A percentile compares a stretch with the other conserved stretches of the same genome.
These are phyloP conservation scores for Fusarium metavorans DNA, from an alignment of 2,329 filamentous ascomycete species.

Conservation along the genomic window DNA sequence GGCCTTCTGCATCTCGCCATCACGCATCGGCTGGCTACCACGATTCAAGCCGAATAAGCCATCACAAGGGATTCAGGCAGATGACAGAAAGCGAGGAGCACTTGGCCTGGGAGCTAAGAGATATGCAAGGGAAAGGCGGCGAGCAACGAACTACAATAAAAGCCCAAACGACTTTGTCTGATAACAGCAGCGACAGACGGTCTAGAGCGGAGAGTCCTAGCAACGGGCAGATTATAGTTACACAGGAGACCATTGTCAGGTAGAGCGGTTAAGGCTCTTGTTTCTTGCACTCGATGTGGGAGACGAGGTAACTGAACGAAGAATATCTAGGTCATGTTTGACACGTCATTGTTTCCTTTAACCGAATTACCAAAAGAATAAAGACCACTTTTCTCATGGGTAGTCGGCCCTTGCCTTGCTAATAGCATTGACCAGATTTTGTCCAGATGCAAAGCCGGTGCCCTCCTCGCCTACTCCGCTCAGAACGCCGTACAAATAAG, in stretches of 20 bases:
- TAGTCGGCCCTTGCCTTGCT: neutral
- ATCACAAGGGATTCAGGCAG: neutral
- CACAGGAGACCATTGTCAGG: neutral
- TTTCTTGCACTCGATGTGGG: neutral
- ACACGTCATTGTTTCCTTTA: neutral
- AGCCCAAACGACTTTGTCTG: neutral
- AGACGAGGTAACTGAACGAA: neutral
- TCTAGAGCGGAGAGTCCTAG: neutral
- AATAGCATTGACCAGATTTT: neutral
- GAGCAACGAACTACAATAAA: neutral
- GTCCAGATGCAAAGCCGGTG: conserved; percentile 2
- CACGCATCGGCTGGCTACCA: neutral
- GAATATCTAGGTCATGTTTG: neutral
- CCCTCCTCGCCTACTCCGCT: neutral
- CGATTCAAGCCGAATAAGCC: neutral
- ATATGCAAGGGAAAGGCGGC: neutral
- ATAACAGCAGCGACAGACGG: neutral
- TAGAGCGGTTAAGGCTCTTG: neutral
- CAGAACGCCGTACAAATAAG: conserved; percentile 9
- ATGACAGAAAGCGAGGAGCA: neutral
- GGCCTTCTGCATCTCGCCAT: neutral
- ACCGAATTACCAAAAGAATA: neutral
- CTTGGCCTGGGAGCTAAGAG: neutral
- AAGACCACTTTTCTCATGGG: neutral
- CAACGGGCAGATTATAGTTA: neutral